These are phyloP conservation scores for Croton laevigatus DNA, from an alignment of 441 rosid species.

Conservation along the genomic window DNA sequence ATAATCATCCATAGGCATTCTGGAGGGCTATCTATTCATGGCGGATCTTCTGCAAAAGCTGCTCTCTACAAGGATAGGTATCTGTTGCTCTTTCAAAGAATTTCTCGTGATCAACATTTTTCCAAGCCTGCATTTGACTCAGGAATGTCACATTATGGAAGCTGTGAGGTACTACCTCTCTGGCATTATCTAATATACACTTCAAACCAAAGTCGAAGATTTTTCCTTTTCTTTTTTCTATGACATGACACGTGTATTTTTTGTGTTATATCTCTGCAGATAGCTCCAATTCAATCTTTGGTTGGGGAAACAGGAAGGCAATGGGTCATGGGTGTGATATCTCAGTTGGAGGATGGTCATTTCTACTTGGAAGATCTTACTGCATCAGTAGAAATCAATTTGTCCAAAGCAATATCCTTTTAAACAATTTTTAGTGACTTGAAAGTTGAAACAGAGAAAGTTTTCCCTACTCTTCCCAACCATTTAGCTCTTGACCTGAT, in stretches of 20 bases:
- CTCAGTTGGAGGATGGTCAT: conserved; percentile 97
- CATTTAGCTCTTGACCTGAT: neutral
- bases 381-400: conserved; percentile 82
- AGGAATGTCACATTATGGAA: conserved; percentile 55
- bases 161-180: conserved; percentile 55
- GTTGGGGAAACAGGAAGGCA: conserved; percentile 69
- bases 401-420: conserved; percentile 97
- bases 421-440: neutral
- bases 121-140: conserved; percentile 71
- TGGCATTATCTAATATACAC: neutral
- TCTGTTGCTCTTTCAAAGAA: conserved; percentile 71
- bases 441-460: neutral
- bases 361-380: conserved; percentile 91
- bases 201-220: neutral
- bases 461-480: neutral
- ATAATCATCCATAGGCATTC: conserved; percentile 41
- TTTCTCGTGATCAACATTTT: conserved; percentile 78
- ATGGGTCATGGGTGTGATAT: conserved; percentile 98
- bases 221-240: neutral
- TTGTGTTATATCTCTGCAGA: conserved; percentile 37
- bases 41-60: conserved; percentile 72
- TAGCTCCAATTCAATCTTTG: conserved; percentile 82
- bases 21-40: conserved; percentile 63
- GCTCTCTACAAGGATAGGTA: conserved; percentile 70
- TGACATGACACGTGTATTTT: neutral